Conservation (phyloP, 192 early-diverging fungal species). For the Coemansia sp. region DNA sequence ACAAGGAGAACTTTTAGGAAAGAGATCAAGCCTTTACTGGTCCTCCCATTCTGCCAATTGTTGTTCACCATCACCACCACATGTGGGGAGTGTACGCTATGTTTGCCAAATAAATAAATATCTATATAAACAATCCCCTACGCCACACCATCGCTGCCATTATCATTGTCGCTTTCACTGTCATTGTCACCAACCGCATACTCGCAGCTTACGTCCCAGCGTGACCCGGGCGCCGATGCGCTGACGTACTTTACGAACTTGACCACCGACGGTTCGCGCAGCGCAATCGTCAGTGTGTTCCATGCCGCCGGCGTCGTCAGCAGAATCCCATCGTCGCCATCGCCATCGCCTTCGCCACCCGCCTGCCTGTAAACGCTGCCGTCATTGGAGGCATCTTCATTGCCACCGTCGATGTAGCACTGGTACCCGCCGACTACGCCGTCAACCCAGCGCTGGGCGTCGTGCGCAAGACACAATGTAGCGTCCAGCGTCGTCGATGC, state of each 20-base stretch:
- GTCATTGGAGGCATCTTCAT: constrained; percentile 68
- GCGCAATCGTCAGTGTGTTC: constrained; percentile 67
- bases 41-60: no score
- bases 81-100: background rate
- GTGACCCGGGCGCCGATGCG: constrained; percentile 64
- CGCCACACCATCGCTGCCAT: background rate
- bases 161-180: background rate
- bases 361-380: constrained; percentile 57
- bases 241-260: constrained; percentile 84
- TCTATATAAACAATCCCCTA: no score
- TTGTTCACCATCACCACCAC: background rate
- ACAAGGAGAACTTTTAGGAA: constrained; percentile 69
- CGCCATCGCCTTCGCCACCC: constrained; percentile 18
- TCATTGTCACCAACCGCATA: constrained; percentile 2
- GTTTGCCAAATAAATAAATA: background rate
- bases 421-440: constrained; percentile 75
- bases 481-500: constrained; percentile 62
- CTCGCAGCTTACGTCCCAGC: constrained; percentile 76
- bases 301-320: constrained; percentile 65
- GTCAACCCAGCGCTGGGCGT: constrained; percentile 55
- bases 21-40: background rate
- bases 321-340: constrained; percentile 70
- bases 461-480: constrained; percentile 60
- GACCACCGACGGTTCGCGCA: constrained; percentile 77
- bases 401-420: constrained; percentile 70